Conservation (phyloP, 2,329 filamentous ascomycete genomes). For the Beauveria sp. region DNA sequence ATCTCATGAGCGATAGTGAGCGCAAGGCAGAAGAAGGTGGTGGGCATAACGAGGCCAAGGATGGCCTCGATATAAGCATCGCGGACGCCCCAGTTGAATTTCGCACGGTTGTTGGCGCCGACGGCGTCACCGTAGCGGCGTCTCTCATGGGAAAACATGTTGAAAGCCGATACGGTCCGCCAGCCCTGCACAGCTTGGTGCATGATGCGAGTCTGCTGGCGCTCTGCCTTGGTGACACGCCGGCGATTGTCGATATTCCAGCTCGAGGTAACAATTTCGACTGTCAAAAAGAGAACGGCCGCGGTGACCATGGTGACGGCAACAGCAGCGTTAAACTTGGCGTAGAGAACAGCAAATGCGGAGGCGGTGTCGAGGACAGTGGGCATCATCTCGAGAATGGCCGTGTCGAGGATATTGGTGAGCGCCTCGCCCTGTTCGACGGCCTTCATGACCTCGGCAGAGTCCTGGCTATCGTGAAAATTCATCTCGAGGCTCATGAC, state of each 20-base stretch:
- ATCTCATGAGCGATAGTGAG: conserved; percentile 41
- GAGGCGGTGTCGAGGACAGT: conserved; percentile 54
- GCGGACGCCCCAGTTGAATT: conserved; percentile 14
- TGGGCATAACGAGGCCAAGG: conserved; percentile 36
- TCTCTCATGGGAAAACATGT: conserved; percentile 25
- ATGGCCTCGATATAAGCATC: conserved; percentile 18
- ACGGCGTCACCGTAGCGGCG: conserved; percentile 21
- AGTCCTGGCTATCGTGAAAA: conserved; percentile 59
- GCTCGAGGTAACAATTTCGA: conserved; percentile 26
- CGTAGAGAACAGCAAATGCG: conserved; percentile 53
- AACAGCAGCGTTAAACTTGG: conserved; percentile 55
- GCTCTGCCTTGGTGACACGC: conserved; percentile 27
- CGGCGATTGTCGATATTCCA: conserved; percentile 24
- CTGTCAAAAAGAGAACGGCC: conserved; percentile 12
- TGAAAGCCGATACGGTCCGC: conserved; percentile 45
- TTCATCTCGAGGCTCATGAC: conserved; percentile 63
- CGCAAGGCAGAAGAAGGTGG: conserved; percentile 27
- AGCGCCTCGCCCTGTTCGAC: conserved; percentile 57
- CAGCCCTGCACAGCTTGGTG: conserved; percentile 53
- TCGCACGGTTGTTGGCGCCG: conserved; percentile 17
- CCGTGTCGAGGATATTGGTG: conserved; percentile 49
- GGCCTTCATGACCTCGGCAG: conserved; percentile 56
- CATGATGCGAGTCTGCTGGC: conserved; percentile 44
- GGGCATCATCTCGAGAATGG: conserved; percentile 53
- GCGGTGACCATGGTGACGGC: conserved; percentile 28